Percentiles rank a stretch among this genome's conserved stretches.
Conservation (phyloP, 495 filamentous ascomycete species). For the Penicillium desertorum region DNA sequence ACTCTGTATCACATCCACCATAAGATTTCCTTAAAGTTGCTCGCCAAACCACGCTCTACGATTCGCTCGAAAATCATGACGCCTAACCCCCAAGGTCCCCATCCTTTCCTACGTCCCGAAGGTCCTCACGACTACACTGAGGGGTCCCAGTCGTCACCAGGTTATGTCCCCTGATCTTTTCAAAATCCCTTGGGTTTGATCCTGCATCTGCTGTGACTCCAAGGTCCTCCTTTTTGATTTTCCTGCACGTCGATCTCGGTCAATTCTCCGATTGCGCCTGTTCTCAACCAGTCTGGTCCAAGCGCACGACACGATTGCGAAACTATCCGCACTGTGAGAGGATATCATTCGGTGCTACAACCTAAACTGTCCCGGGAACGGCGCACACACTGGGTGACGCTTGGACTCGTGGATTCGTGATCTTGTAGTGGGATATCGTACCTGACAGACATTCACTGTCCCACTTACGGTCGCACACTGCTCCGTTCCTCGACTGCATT, state of each 20-base stretch:
- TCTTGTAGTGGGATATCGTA: slow-evolving; percentile 12
- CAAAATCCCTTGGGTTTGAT: slow-evolving; percentile 3
- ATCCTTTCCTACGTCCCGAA: slow-evolving; percentile 27
- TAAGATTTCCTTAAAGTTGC: background rate
- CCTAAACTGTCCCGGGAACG: background rate
- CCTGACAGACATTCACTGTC: slow-evolving; percentile 15
- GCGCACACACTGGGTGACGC: slow-evolving; percentile 2
- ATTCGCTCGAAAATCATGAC: slow-evolving; percentile 28
- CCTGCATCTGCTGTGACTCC: slow-evolving; percentile 6
- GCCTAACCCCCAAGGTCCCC: slow-evolving; percentile 41
- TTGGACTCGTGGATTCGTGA: slow-evolving; percentile 15
- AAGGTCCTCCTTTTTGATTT: slow-evolving; percentile 27
- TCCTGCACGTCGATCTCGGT: slow-evolving; percentile 24
- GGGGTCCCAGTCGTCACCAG: background rate
- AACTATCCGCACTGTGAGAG: slow-evolving; percentile 14
- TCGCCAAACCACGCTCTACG: slow-evolving; percentile 17
- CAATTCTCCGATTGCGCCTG: slow-evolving; percentile 27
- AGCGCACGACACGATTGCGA: slow-evolving; percentile 23
- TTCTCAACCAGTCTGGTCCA: slow-evolving; percentile 6
- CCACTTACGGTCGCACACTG: slow-evolving; percentile 21
- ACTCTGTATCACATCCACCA: background rate
- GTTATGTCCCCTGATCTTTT: slow-evolving; percentile 9
- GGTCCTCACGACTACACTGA: slow-evolving; percentile 31
- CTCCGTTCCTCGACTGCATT: slow-evolving; percentile 7
- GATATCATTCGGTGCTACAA: slow-evolving; percentile 1